Conservation (phyloP, 129 eudicot species). For the Escallonia rubra region DNA sequence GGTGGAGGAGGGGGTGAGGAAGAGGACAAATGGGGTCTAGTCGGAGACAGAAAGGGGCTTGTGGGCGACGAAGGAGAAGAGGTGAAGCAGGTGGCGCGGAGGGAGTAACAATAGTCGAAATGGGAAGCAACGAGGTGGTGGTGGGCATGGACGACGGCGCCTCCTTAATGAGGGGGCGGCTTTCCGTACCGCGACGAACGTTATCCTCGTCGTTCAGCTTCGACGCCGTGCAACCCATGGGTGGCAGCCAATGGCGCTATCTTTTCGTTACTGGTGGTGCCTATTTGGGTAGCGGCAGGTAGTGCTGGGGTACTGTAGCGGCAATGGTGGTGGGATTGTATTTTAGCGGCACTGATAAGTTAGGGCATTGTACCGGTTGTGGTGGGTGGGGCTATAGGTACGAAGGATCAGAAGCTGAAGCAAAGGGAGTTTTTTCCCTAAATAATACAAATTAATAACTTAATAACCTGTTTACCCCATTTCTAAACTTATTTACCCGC, state of each 20-base stretch:
- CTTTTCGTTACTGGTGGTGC: not conserved
- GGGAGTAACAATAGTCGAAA: slow-evolving; percentile 92
- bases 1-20: slow-evolving; percentile 40
- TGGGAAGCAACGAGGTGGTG: slow-evolving; percentile 99
- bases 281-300: not conserved
- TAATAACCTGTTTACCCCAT: no score
- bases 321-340: no score
- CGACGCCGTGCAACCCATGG: slow-evolving; percentile 88
- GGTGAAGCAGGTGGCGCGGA: slow-evolving; percentile 80
- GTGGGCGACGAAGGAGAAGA: slow-evolving; percentile 66
- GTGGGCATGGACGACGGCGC: slow-evolving; percentile 93
- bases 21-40: slow-evolving; percentile 73
- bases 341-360: no score
- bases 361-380: no score
- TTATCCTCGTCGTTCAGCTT: slow-evolving; percentile 94
- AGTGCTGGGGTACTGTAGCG: no score
- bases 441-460: no score
- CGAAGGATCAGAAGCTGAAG: no score
- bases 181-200: slow-evolving; percentile 87
- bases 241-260: not conserved
- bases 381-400: no score
- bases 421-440: no score
- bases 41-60: slow-evolving; percentile 75
- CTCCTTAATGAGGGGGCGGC: slow-evolving; percentile 83
- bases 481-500: no score